Evolutionary conservation across 257 asterid genomes (phyloP), one percentile per base, ranked within the genome.

Genomic region (Sherardia arvensis): DNA sequence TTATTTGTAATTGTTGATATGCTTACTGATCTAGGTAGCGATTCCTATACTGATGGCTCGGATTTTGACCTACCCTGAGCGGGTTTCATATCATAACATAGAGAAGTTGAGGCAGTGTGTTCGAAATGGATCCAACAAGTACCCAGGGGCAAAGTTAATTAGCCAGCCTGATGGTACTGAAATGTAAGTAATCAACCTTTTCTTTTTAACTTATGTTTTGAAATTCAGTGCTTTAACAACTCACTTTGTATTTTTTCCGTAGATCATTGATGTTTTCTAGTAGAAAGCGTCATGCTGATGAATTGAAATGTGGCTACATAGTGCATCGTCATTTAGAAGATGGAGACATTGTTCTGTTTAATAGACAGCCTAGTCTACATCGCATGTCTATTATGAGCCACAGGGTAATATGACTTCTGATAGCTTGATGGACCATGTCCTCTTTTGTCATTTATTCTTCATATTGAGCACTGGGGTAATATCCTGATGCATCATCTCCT

Each of bases 311-410:
- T 77, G 99, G 97, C 57, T 76, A 77, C 77, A 78, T 85, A 69
- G 97, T 92, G 65, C 70, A 78, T 73, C 95, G 97, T 40, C 97
- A 92, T 78, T 82, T 92, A 62, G 91, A 89, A 82, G 95, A 92
- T 81, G 99, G 99, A 59, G 99, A 92, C 57, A 54, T 78, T 65
- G 80, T 92, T 66, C 72, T 92, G 62, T 92, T 92, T 71, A 92
- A 92, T 66, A 84, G 99, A 71, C 99, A 92, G 68, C 97, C 99
- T 56, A 92, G 99, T 75, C 71, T 92, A 78, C 99, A 92, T 79
- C 81, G 97, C 74, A 92, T 92, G 97, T 92, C 97, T 58, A 87
- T 92, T 68, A 92, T 92, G 99, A 78, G 81, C 74, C 99, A 89
- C 69, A 82, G 91, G 92, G 99, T 92, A 77, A 74, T 67, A 63